Evolutionary conservation across 2,329 filamentous ascomycete species (phyloP).

Genomic region (Fonsecaea nubica): DNA sequence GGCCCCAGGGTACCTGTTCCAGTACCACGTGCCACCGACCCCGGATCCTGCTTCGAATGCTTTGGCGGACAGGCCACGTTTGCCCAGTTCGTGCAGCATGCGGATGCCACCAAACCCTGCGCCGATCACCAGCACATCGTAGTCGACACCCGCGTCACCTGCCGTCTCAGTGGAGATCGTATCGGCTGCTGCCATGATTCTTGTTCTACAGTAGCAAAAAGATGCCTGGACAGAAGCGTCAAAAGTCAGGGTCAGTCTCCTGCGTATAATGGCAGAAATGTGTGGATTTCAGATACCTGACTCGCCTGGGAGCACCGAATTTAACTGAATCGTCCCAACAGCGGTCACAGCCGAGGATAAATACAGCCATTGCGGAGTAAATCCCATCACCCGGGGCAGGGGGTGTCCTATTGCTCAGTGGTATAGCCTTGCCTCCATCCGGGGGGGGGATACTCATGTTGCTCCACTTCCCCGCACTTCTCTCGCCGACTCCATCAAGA

Average conservation of each 20-base stretch:
- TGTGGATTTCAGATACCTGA: neutral
- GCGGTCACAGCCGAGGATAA: neutral
- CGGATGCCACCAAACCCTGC: constrained; percentile 53
- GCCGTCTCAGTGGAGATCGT: neutral
- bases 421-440: neutral
- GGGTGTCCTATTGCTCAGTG: neutral
- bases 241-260: neutral
- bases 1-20: constrained; percentile 50
- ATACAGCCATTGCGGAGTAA: neutral
- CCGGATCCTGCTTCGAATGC: constrained; percentile 61
- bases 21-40: constrained; percentile 48
- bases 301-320: neutral
- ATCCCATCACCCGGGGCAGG: neutral
- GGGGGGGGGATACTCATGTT: neutral
- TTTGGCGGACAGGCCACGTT: constrained; percentile 55
- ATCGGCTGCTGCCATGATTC: neutral
- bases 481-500: neutral
- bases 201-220: neutral
- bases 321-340: neutral
- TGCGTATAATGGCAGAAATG: neutral
- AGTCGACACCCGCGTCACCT: constrained; percentile 10
- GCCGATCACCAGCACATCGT: constrained; percentile 42
- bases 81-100: constrained; percentile 59
- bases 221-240: neutral
- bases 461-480: constrained; percentile 6